phyloP scores from a whole-genome alignment of 352 stramenopile species.

The Globisporangium emineosum region DNA sequence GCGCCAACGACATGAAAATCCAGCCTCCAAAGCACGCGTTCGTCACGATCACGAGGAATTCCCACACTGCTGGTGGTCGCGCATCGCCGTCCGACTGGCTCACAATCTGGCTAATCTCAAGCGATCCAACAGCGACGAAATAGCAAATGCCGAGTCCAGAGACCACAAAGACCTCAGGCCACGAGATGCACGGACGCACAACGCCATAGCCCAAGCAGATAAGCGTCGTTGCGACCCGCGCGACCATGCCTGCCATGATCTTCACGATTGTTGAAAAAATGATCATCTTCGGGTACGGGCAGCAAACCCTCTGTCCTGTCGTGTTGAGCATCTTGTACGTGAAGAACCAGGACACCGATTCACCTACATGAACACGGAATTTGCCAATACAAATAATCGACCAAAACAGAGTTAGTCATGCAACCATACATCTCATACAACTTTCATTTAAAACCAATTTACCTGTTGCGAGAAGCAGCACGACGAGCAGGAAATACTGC shows the following conservation, averaged over 20 bases:
- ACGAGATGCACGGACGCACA: conserved; percentile 67
- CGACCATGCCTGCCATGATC: conserved; percentile 71
- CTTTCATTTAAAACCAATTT: not conserved
- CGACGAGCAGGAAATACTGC: conserved; percentile 79
- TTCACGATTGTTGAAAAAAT: conserved; percentile 73
- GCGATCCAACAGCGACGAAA: conserved; percentile 67
- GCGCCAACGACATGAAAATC: conserved; percentile 79
- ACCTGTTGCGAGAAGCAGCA: conserved; percentile 78
- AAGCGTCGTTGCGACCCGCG: conserved; percentile 70
- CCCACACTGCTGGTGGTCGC: conserved; percentile 67
- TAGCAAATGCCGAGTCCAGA: conserved; percentile 77
- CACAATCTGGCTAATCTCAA: conserved; percentile 77
- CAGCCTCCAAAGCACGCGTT: conserved; percentile 82
- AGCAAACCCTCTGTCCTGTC: conserved; percentile 69
- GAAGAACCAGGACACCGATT: conserved; percentile 72
- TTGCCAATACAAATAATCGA: not conserved
- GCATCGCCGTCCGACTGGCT: conserved; percentile 73
- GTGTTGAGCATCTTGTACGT: conserved; percentile 77
- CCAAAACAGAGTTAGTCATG: not conserved
- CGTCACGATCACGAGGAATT: conserved; percentile 70
- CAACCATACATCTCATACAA: not conserved
- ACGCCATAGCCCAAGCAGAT: conserved; percentile 83
- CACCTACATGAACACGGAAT: conserved; percentile 27
- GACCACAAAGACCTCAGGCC: conserved; percentile 72
- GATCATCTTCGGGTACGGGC: conserved; percentile 66